A percentile compares a stretch with the other conserved stretches of the same genome.
Conservation (phyloP, 2,329 filamentous ascomycete genomes). For the Verticillium nubilum region DNA sequence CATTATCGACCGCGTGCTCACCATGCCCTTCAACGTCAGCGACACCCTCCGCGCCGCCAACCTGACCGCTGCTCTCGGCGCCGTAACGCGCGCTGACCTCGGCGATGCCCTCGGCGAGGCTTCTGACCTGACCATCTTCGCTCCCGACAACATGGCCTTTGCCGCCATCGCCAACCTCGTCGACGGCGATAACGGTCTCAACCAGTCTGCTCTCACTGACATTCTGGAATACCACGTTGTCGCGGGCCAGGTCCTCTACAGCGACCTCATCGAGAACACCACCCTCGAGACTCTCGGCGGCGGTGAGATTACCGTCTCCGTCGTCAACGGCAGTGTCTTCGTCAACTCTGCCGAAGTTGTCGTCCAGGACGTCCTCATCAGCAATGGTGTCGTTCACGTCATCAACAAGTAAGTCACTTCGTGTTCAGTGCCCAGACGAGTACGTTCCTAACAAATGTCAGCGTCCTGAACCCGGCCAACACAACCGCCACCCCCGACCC, state of each 20-base stretch:
- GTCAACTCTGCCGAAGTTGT: slow-evolving; percentile 45
- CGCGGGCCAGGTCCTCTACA: slow-evolving; percentile 48
- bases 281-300: slow-evolving; percentile 13
- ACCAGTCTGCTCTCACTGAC: slow-evolving; percentile 36
- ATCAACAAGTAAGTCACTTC: slow-evolving; percentile 44
- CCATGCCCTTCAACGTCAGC: slow-evolving; percentile 36
- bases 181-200: slow-evolving; percentile 38
- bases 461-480: slow-evolving; percentile 53
- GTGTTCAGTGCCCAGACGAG: neutral
- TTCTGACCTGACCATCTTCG: slow-evolving; percentile 57
- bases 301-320: slow-evolving; percentile 20
- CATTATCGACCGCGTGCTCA: slow-evolving; percentile 42
- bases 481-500: slow-evolving; percentile 35
- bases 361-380: slow-evolving; percentile 40
- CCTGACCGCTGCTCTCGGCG: slow-evolving; percentile 39
- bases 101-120: slow-evolving; percentile 31
- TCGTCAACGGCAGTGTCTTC: slow-evolving; percentile 38
- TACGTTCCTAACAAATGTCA: slow-evolving; percentile 11
- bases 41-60: slow-evolving; percentile 33
- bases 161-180: slow-evolving; percentile 48
- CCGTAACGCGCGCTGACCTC: slow-evolving; percentile 37
- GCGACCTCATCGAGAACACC: slow-evolving; percentile 17
- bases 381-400: slow-evolving; percentile 53
- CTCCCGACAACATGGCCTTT: slow-evolving; percentile 56
- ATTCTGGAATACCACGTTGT: slow-evolving; percentile 63